Evolutionary conservation across 1,284 basidiomycete genomes (phyloP).

Genomic region (Ustilago tritici): DNA sequence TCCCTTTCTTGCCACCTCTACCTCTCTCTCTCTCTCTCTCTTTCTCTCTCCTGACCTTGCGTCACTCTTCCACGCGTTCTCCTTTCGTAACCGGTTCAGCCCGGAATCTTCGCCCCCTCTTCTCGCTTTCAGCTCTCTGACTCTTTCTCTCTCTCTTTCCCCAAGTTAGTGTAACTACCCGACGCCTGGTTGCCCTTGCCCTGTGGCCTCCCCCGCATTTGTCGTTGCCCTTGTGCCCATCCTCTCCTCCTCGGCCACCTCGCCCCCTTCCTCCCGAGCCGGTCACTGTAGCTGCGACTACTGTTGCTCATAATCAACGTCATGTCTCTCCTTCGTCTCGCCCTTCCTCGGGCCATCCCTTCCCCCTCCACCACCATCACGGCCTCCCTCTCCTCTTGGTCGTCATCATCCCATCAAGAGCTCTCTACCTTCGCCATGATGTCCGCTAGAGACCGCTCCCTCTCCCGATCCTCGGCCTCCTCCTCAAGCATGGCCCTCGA

Average conservation of each 20-base stretch:
- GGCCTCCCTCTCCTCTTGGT: constrained; percentile 6
- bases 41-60: neutral
- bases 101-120: neutral
- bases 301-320: neutral
- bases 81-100: neutral
- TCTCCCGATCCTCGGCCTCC: constrained; percentile 31
- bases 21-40: no score
- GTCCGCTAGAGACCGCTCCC: constrained; percentile 24
- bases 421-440: constrained; percentile 21
- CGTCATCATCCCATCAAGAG: constrained; percentile 11
- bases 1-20: neutral
- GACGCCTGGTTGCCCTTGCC: constrained; percentile 1
- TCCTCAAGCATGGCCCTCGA: constrained; percentile 32
- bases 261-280: neutral
- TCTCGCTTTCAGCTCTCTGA: neutral
- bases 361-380: constrained; percentile 11
- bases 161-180: neutral
- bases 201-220: neutral
- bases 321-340: constrained; percentile 36
- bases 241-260: neutral
- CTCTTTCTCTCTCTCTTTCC: neutral
- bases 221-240: no score
- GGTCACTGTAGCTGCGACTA: neutral
- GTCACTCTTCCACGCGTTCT: neutral
- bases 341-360: constrained; percentile 24